Evolutionary conservation across 805 yeast species (phyloP), one percentile per base, ranked within the genome.

Genomic region (Pichia kluyveri): DNA sequence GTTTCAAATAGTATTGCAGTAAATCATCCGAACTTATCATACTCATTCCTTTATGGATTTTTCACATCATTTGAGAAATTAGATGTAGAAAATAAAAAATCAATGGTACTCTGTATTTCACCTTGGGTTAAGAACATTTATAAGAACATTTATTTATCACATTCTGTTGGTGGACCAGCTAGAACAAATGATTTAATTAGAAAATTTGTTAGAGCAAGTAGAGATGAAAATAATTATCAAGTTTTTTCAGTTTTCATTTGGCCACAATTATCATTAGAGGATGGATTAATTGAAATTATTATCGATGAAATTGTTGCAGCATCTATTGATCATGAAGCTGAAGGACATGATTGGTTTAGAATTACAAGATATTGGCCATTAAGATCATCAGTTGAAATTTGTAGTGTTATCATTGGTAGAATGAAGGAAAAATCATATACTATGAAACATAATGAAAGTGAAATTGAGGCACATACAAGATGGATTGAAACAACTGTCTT

Each of bases 41-140:
- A 73, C 50, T 75, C 82, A 42, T 77, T 86, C 48, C 53, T 77
- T 26, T 53, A 52, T 19, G 73, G 76, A 0, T 73, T 75, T 54
- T 75, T 81, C 60, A 69, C 67, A 38, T 79, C 84, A 1, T 74
- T 72, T 50, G 77, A 70, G 2, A 66, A 63, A 43, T 56, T 73
- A 19, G 62, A 67, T 0, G 50, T 46, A 0, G 67, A 61, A 8
- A 68, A 68, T 38, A 48, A 67, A 59, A 59, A 69, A 43, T 55
- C 69, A n/a, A 65, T 72, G 48, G 72, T 79, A 1, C 69, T 70
- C 18, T 80, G 80, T 57, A 67, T 81, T 11, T 69, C 84, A 0
- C 90, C 93, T 2, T 88, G 96, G 95, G 70, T 84, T 15, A 74
- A 74, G 26, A 83, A 86, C 55, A 69, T 86, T 26, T 77, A 79